These are phyloP conservation scores for Colletotrichum lupini DNA, from an alignment of 2,329 filamentous ascomycete genomes.

Conservation along the genomic window DNA sequence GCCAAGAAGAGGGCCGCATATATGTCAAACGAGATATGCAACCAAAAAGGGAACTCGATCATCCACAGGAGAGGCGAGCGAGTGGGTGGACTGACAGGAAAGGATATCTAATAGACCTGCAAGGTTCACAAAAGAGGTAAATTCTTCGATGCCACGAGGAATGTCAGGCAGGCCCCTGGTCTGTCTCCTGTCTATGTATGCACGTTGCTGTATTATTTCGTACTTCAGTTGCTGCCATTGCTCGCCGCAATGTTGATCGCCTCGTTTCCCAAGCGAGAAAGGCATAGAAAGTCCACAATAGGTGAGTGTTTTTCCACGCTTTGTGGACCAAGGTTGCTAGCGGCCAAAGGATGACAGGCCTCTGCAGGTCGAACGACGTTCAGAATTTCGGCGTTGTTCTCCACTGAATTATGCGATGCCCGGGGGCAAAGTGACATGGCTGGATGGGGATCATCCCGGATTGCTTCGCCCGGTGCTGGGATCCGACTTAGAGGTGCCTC, in stretches of 20 bases:
- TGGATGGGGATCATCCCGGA: slow-evolving; percentile 20
- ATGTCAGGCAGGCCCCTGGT: neutral
- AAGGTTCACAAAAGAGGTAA: neutral
- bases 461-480: neutral
- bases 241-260: slow-evolving; percentile 9
- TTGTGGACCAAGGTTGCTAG: slow-evolving; percentile 26
- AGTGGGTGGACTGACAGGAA: neutral
- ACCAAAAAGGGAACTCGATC: neutral
- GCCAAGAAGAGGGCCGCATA: neutral
- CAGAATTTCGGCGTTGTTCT: slow-evolving; percentile 5
- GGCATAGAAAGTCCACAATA: neutral
- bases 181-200: neutral
- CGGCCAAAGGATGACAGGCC: neutral
- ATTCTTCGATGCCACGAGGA: slow-evolving; percentile 18
- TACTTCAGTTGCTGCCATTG: neutral
- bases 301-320: neutral
- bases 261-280: neutral
- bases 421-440: neutral
- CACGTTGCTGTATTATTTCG: neutral
- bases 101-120: neutral
- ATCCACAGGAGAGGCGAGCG: neutral
- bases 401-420: slow-evolving; percentile 5
- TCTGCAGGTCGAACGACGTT: slow-evolving; percentile 9
- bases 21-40: neutral
- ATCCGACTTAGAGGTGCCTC: neutral